Evolutionary conservation across 2,329 filamentous ascomycete species (phyloP), one percentile per base, ranked within the genome.

Genomic region (Fusarium clavum): DNA sequence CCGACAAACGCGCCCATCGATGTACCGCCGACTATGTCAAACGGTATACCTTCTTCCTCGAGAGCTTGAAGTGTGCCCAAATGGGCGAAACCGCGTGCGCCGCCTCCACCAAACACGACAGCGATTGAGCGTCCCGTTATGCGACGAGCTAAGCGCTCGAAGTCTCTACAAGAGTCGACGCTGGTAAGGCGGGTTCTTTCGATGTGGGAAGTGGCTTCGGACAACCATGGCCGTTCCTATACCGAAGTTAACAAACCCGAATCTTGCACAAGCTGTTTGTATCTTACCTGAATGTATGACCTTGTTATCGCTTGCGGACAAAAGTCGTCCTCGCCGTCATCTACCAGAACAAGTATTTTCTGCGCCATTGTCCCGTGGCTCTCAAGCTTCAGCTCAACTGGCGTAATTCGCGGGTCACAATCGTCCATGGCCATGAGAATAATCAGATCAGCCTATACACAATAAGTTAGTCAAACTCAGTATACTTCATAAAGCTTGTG

Each of bases 171-270:
- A 3, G 47, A 51, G 14, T 51, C 47, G 2, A 3, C 4, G 2
- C 32, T n/a, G 11, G 47, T 18, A 1, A 51, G 47, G 3, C 47
- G 47, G 11, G 32, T 30, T 25, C 47, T 51, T 5, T 51, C 47
- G 8, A 51, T 34, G 8, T 51, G 29, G 0, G 47, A 51, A 7
- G 20, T 51, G 11, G 16, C 10, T 13, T 8, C 22, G 1, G 30
- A 18, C 12, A 51, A 7, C 47, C 47, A 51, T 4, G 47, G 20
- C 2, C 47, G 20, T 6, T 51, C 47, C 47, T 49, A 12, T 32
- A 10, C 1, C 1, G 32, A 18, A 0, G 8, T 34, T 18, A 34
- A 6, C 32, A 27, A n/a, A n/a, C n/a, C n/a, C n/a, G 8, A 25
- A 8, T 25, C 8, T 8, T 2, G 8, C 8, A 3, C 7, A 25